A percentile compares a stretch with the other conserved stretches of the same genome.
Evolutionary conservation across 345 rosid genomes (phyloP).

Genomic region (Arabidopsis thaliana): DNA sequence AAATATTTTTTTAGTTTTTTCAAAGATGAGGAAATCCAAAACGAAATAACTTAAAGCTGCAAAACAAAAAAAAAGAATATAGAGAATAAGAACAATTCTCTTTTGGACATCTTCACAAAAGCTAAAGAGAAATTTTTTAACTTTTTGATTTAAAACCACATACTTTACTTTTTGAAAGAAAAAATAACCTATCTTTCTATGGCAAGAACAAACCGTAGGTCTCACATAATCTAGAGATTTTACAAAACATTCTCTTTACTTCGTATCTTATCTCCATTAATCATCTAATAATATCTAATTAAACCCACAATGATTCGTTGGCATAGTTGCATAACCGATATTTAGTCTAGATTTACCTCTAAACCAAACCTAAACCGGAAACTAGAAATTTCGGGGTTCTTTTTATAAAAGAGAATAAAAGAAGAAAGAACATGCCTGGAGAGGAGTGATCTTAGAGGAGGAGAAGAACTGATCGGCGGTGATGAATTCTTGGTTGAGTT

Average conservation of each 20-base stretch:
- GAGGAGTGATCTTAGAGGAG: constrained; percentile 64
- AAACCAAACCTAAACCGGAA: not conserved
- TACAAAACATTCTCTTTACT: constrained; percentile 1
- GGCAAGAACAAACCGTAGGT: constrained; percentile 38
- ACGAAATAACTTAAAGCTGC: not conserved
- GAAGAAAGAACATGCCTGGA: constrained; percentile 57
- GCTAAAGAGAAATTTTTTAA: constrained; percentile 12
- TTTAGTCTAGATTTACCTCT: not conserved
- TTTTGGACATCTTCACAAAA: constrained; percentile 34
- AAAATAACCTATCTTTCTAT: constrained; percentile 9
- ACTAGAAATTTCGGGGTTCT: constrained; percentile 6
- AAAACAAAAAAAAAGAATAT: not conserved
- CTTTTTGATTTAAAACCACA: constrained; percentile 32
- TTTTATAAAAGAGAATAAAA: not conserved
- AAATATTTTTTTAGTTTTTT: not conserved
- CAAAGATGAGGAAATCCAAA: not conserved
- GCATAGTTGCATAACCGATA: not conserved
- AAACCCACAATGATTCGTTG: not conserved
- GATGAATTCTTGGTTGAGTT: constrained; percentile 55
- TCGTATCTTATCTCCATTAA: constrained; percentile 21
- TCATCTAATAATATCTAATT: not conserved
- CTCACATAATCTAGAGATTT: constrained; percentile 38
- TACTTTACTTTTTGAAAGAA: constrained; percentile 21
- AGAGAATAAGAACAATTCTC: constrained; percentile 39
- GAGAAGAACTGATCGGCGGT: constrained; percentile 77